phyloP scores from a whole-genome alignment of 1,139 yeast species.

The Diutina sp. region DNA sequence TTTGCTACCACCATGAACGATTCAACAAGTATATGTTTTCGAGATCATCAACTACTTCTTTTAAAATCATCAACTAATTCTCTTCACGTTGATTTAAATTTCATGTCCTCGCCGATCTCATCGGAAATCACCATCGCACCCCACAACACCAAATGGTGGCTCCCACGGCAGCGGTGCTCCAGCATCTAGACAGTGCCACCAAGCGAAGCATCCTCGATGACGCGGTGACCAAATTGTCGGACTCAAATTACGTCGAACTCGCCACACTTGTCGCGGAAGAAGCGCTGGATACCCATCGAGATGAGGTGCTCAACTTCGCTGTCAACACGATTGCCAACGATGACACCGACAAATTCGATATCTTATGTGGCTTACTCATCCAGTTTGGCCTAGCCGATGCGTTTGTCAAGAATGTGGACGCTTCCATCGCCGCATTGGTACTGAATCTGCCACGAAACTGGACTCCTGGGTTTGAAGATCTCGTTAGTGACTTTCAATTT shows the following conservation, averaged over 20 bases:
- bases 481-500: no score
- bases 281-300: neutral
- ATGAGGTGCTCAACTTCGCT: neutral
- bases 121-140: neutral
- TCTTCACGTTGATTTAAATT: no score
- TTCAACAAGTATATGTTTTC: no score
- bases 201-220: neutral
- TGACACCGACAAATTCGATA: neutral
- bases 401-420: neutral
- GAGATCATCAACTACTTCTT: no score
- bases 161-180: neutral
- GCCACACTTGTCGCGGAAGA: neutral
- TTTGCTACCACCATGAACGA: no score
- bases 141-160: neutral
- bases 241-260: neutral
- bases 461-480: neutral
- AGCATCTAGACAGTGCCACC: neutral
- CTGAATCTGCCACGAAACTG: neutral
- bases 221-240: neutral
- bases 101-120: neutral
- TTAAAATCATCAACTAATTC: no score
- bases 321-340: neutral
- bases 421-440: neutral
- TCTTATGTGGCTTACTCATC: neutral
- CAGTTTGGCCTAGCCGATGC: neutral